These are phyloP conservation scores for Phycomyces blakesleeanus DNA, from an alignment of 192 early-diverging fungal species.

Conservation along the genomic window DNA sequence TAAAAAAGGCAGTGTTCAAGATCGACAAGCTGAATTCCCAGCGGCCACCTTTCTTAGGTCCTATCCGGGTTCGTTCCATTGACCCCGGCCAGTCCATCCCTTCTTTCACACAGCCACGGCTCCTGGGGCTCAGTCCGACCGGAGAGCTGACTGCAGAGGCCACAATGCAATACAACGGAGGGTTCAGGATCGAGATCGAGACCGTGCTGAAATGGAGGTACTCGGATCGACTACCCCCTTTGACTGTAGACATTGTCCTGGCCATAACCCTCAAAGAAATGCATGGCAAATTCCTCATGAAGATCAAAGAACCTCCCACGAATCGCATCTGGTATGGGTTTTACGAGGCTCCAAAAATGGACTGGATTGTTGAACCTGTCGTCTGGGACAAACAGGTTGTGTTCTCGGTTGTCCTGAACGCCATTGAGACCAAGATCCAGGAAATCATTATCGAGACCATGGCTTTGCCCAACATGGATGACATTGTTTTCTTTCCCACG, in stretches of 20 bases:
- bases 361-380: constrained; percentile 74
- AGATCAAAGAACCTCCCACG: constrained; percentile 76
- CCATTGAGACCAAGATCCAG: constrained; percentile 81
- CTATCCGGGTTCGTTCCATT: constrained; percentile 77
- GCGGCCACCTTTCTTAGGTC: constrained; percentile 70
- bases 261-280: constrained; percentile 71
- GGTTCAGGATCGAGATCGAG: constrained; percentile 72
- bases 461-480: constrained; percentile 89
- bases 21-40: constrained; percentile 63
- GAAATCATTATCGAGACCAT: constrained; percentile 78
- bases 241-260: constrained; percentile 78
- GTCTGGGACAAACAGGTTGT: constrained; percentile 84
- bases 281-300: constrained; percentile 73
- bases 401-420: constrained; percentile 71
- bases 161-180: constrained; percentile 77
- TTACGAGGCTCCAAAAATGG: constrained; percentile 72
- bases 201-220: constrained; percentile 48
- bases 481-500: constrained; percentile 77
- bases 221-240: constrained; percentile 41
- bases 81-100: constrained; percentile 78
- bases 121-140: constrained; percentile 59
- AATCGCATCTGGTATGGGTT: constrained; percentile 91
- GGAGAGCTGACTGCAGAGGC: constrained; percentile 77
- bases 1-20: constrained; percentile 65
- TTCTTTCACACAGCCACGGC: constrained; percentile 70